phyloP scores from a whole-genome alignment of 257 asterid species.

The Rauvolfia tetraphylla region DNA sequence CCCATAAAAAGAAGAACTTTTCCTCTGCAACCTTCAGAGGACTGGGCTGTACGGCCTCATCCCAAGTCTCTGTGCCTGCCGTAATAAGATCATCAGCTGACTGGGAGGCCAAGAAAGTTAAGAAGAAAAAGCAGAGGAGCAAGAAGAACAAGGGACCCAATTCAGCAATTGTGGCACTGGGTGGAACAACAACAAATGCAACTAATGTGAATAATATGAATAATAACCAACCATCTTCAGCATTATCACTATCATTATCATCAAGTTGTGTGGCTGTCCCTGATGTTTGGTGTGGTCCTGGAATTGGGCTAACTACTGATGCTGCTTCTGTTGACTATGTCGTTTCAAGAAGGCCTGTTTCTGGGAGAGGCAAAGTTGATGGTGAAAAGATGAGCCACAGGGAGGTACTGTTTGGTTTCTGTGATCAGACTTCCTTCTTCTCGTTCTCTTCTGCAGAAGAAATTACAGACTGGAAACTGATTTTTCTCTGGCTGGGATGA shows the following conservation, averaged over 20 bases:
- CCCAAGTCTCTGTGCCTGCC: slow-evolving; percentile 90
- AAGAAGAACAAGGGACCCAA: slow-evolving; percentile 15
- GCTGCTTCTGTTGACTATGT: slow-evolving; percentile 79
- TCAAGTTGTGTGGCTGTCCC: slow-evolving; percentile 44
- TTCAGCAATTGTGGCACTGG: slow-evolving; percentile 14
- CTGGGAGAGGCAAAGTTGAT: slow-evolving; percentile 53
- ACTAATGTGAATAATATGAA: slow-evolving; percentile 8
- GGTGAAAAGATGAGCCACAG: slow-evolving; percentile 38
- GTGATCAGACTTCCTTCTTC: not conserved
- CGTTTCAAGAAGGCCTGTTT: slow-evolving; percentile 57
- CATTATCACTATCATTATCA: slow-evolving; percentile 18
- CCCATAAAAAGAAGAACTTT: slow-evolving; percentile 67
- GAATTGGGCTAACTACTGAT: slow-evolving; percentile 56
- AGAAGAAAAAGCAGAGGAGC: slow-evolving; percentile 28
- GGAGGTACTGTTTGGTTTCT: slow-evolving; percentile 41
- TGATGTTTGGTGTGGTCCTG: slow-evolving; percentile 90
- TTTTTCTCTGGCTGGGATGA: not conserved
- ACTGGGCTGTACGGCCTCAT: slow-evolving; percentile 79
- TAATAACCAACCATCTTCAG: slow-evolving; percentile 9
- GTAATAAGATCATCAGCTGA: slow-evolving; percentile 74
- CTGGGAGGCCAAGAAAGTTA: slow-evolving; percentile 77
- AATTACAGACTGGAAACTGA: not conserved
- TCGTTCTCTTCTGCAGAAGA: not conserved
- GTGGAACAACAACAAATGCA: not conserved
- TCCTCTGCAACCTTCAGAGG: slow-evolving; percentile 68